phyloP scores from a whole-genome alignment of 257 asterid species.

The Fraxinus pennsylvanica region DNA sequence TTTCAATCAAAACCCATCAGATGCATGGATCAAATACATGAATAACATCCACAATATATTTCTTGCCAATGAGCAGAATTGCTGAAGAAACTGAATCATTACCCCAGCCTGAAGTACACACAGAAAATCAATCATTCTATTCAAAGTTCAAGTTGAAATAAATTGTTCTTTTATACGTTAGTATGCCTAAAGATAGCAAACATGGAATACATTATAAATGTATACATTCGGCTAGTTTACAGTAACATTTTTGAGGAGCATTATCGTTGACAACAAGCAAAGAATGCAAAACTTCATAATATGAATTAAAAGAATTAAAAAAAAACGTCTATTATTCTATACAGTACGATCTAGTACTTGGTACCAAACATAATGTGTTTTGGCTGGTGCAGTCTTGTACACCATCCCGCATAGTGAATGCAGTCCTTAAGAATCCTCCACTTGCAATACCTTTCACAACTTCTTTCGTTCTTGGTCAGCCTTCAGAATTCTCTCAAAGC shows the following conservation, averaged over 20 bases:
- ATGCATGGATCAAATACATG: background rate
- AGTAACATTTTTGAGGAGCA: too few relatives aligned
- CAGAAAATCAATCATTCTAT: too few relatives aligned
- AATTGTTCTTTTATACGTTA: too few relatives aligned
- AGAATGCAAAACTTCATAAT: background rate
- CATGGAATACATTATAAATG: too few relatives aligned
- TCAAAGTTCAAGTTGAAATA: background rate
- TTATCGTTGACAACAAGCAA: too few relatives aligned
- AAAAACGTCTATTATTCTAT: background rate
- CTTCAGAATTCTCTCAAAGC: background rate
- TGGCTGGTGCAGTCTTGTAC: background rate
- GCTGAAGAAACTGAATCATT: background rate
- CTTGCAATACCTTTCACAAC: background rate
- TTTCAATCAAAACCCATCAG: background rate
- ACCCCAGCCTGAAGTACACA: background rate
- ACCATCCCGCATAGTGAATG: background rate
- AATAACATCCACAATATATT: background rate
- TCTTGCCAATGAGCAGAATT: background rate
- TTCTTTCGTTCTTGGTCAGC: background rate
- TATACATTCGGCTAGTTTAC: too few relatives aligned
- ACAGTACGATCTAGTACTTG: background rate
- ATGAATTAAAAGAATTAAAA: too few relatives aligned
- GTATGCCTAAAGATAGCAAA: too few relatives aligned
- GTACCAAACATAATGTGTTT: background rate
- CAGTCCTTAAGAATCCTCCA: background rate